Evolutionary conservation across 805 yeast species (phyloP), one percentile per base, ranked within the genome.

Genomic region (Metschnikowia baotianmanensis): DNA sequence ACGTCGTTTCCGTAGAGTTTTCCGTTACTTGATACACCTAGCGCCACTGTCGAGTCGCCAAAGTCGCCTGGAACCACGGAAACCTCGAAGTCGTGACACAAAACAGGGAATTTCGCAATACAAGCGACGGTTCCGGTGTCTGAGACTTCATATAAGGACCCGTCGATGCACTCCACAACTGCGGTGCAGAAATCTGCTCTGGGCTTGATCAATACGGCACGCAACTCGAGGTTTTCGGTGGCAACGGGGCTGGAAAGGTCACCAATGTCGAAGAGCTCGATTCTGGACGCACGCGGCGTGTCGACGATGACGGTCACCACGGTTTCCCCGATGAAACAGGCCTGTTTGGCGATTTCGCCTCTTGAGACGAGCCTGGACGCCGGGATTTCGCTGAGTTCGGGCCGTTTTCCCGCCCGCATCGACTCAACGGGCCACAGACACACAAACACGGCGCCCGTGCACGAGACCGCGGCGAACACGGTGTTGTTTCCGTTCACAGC

Each of bases 1-100:
- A 69, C 65, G 0, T 72, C 73, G 49, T 83, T 80, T 3, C 80
- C 81, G 58, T 69, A 87, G 11, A 93, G 63, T 54, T 83, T 84
- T 41, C 97, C 97, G 47, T 73, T 78, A 5, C 76, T 63, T 0
- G 95, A 75, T 21, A 91, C 62, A 38, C 96, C 98, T 57, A 87
- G 84, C 0, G 81, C 80, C 9, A 61, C 47, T 5, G 57, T 58
- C n/a, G 50, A 52, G 9, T 12, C 23, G 11, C 16, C 7, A 25
- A 47, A 51, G 36, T 51, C 57, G 5, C 34, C 6, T 2, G 25
- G 17, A 52, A 47, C 57, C 20, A 58, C 43, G 11, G 71, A 66
- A 2, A 80, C 74, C 50, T 77, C 78, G 37, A 63, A 54, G 26
- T 70, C 83, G 39, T 75, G 75, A 53, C 95, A 87, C 20, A 86